A percentile compares a stretch with the other conserved stretches of the same genome.
Evolutionary conservation across 1,139 yeast species (phyloP).

Genomic region (Candida labiduridarum): DNA sequence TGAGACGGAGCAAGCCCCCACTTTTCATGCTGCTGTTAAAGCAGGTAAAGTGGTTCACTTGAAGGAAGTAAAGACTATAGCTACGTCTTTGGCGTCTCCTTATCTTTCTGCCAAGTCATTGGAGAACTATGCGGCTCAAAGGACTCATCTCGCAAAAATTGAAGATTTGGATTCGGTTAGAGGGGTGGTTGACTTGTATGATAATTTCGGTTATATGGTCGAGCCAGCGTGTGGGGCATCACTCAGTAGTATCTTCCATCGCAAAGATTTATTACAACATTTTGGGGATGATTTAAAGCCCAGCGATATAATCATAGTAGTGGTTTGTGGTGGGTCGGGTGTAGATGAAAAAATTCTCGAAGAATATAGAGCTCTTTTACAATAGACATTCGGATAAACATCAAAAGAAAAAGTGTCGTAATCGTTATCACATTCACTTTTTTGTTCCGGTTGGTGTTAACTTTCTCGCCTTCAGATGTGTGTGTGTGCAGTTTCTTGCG

Average conservation of each 20-base stretch:
- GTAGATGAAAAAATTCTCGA: conserved; percentile 23
- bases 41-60: conserved; percentile 31
- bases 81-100: conserved; percentile 46
- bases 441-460: neutral
- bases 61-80: conserved; percentile 33
- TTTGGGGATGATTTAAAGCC: conserved; percentile 24
- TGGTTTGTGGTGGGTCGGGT: conserved; percentile 47
- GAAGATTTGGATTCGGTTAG: conserved; percentile 40
- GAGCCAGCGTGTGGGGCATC: conserved; percentile 54
- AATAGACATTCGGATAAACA: neutral
- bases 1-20: conserved; percentile 45
- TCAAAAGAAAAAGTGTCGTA: neutral
- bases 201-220: conserved; percentile 26
- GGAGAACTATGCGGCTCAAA: conserved; percentile 24
- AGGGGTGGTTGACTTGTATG: conserved; percentile 30
- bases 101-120: conserved; percentile 34
- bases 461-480: neutral
- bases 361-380: conserved; percentile 20
- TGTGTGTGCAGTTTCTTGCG: neutral
- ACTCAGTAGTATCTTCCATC: no score
- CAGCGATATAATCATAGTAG: conserved; percentile 37
- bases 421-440: conserved; percentile 5
- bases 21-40: conserved; percentile 34
- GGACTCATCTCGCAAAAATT: conserved; percentile 27
- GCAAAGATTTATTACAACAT: conserved; percentile 23